phyloP scores from a whole-genome alignment of 345 rosid species.

The Dipteronia dyeriana region DNA sequence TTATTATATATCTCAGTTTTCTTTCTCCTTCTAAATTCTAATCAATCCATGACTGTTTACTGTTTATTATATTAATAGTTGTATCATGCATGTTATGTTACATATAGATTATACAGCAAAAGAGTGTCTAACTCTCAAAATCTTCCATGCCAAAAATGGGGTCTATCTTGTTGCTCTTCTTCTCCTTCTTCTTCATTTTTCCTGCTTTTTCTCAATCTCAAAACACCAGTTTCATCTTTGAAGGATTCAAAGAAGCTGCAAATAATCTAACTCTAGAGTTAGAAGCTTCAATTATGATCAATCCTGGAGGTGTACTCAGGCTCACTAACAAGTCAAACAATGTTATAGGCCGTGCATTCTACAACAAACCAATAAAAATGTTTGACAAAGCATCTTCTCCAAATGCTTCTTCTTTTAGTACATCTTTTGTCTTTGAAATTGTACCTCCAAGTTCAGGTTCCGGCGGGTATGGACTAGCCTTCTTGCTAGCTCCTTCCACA shows the following conservation, averaged over 20 bases:
- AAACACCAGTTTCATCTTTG: constrained; percentile 32
- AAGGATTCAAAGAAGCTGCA: constrained; percentile 36
- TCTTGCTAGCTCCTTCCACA: constrained; percentile 45
- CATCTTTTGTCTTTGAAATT: constrained; percentile 55
- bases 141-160: constrained; percentile 9
- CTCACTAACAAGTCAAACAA: constrained; percentile 43
- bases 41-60: not conserved
- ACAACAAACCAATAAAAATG: constrained; percentile 31
- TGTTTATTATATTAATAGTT: not conserved
- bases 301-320: constrained; percentile 37
- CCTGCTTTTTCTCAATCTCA: constrained; percentile 20
- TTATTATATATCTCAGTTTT: not conserved
- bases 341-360: constrained; percentile 56
- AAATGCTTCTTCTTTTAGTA: constrained; percentile 42
- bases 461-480: constrained; percentile 66
- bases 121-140: not conserved
- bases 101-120: not conserved
- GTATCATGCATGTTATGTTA: no score
- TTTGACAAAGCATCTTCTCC: constrained; percentile 11
- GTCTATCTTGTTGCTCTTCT: not conserved
- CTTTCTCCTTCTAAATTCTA: not conserved
- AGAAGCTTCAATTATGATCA: constrained; percentile 30
- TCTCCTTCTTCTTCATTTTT: constrained; percentile 14
- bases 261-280: not conserved
- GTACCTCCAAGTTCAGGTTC: constrained; percentile 24